phyloP scores from a whole-genome alignment of 768 basidiomycete genomes.

The Chiua virens region DNA sequence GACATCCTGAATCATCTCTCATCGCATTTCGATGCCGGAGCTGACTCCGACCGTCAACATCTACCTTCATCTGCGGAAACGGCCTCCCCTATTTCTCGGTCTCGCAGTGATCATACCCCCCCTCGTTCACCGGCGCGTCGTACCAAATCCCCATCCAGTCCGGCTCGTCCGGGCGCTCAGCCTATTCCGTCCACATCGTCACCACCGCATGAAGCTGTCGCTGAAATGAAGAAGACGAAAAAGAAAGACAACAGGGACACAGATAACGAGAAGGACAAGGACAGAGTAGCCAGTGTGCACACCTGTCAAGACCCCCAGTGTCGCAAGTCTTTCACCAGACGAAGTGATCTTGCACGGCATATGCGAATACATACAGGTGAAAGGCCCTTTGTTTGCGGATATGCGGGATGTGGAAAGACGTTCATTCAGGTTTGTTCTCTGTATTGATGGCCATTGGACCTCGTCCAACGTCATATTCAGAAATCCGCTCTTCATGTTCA shows the following conservation, averaged over 20 bases:
- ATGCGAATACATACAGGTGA: constrained; percentile 91
- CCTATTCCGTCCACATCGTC: constrained; percentile 56
- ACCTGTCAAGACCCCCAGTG: constrained; percentile 73
- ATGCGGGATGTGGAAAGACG: constrained; percentile 79
- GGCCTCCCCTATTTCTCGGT: constrained; percentile 33
- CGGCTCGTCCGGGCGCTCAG: constrained; percentile 35
- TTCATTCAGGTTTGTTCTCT: constrained; percentile 75
- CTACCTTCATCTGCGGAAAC: constrained; percentile 36
- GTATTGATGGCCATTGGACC: not conserved
- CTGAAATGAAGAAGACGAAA: constrained; percentile 27
- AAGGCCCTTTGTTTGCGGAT: constrained; percentile 75
- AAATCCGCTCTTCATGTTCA: constrained; percentile 90
- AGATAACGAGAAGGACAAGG: constrained; percentile 38
- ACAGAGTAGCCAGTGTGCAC: constrained; percentile 50
- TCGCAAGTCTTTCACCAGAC: constrained; percentile 76
- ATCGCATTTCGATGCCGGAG: constrained; percentile 62
- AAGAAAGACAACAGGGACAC: constrained; percentile 31
- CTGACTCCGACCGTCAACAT: constrained; percentile 42
- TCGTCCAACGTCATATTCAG: constrained; percentile 39
- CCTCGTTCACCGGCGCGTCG: constrained; percentile 19
- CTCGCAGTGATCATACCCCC: constrained; percentile 21
- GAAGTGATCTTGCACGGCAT: constrained; percentile 82
- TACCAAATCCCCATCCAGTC: constrained; percentile 38
- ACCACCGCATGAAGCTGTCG: constrained; percentile 19
- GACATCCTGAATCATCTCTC: constrained; percentile 77